Base-by-base conservation (phyloP, 176 grass and related monocot genomes). In the Cenchrus fungigraminus region DNA sequence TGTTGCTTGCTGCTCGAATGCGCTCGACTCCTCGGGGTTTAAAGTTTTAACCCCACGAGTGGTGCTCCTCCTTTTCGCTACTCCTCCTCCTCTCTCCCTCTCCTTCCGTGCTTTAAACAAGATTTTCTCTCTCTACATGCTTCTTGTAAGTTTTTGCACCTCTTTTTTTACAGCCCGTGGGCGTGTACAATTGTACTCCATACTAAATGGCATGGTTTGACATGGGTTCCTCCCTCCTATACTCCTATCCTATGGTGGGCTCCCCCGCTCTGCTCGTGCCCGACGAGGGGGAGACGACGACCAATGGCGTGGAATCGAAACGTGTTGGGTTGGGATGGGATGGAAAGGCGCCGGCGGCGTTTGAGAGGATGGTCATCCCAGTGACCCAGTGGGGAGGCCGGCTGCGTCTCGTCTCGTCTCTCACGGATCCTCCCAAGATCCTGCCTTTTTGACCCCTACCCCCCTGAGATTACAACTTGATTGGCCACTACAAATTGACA, bases 1-100 rank as follows among this genome's bases (percentile, higher is more conserved):
- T 50, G 65, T 79, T 44, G 84, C 80, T 82, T 44, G 84, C 80
- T 82, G 50, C 79, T 45, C 59, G 68, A 45, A 75, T 17, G 84
- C 74, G 58, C 80, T 28, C 66, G 4, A 14, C 40, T 83, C 78
- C 89, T 87, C 58, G 89, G 84, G 89, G 89, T 87, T 90, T 90
- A 79, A 90, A 90, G 88, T 87, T 90, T 74, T 90, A 87, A 79
- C 84, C 80, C 84, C 80, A 87, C 84, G 79, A 86, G 84, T 40
- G 83, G 55, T 78, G 83, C 83, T 78, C 60, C 62, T 46, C 65
- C 40, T 74, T 77, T 16, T 56, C 32, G 14, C 51, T 1, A 1
- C 22, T 58, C 56, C 51, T n/a, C 77, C 13, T 52, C 44, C 42
- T n/a, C 66, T n/a, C 81, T 25, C 60, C 57, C 67, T 4, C 71